A percentile compares a stretch with the other conserved stretches of the same genome.
Conservation (phyloP, 2,329 filamentous ascomycete genomes). For the Microcyclospora pomicola region DNA sequence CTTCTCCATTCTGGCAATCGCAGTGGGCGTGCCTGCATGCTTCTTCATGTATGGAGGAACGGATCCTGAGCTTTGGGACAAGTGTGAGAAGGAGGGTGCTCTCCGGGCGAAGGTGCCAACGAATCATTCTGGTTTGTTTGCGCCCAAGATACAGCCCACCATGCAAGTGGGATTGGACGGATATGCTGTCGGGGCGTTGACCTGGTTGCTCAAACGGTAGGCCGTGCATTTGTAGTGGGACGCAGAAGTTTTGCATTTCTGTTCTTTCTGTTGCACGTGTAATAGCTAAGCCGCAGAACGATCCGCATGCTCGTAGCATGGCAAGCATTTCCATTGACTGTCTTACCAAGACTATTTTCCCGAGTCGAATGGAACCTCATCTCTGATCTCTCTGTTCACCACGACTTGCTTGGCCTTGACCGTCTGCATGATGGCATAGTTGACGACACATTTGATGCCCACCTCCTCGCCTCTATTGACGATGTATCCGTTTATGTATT, state of each 20-base stretch:
- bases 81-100: conserved; percentile 30
- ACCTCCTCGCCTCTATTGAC: conserved; percentile 56
- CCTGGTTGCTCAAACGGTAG: conserved; percentile 18
- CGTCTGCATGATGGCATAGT: conserved; percentile 57
- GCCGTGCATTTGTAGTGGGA: background rate
- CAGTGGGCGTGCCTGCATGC: conserved; percentile 34
- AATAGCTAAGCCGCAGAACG: no score
- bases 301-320: no score
- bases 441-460: conserved; percentile 57
- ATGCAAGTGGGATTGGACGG: conserved; percentile 35
- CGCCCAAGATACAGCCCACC: conserved; percentile 45
- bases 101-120: conserved; percentile 38
- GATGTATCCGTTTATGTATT: conserved; percentile 83
- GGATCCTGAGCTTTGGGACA: conserved; percentile 38
- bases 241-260: background rate
- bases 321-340: no score
- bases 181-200: conserved; percentile 23
- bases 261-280: no score
- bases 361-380: conserved; percentile 22
- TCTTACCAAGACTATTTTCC: no score
- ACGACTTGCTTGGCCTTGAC: conserved; percentile 55
- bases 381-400: conserved; percentile 25
- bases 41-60: conserved; percentile 46
- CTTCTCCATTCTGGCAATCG: conserved; percentile 42
- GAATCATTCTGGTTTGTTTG: conserved; percentile 48